Conservation (phyloP, 805 yeast species). For the Brettanomyces naardenensis region DNA sequence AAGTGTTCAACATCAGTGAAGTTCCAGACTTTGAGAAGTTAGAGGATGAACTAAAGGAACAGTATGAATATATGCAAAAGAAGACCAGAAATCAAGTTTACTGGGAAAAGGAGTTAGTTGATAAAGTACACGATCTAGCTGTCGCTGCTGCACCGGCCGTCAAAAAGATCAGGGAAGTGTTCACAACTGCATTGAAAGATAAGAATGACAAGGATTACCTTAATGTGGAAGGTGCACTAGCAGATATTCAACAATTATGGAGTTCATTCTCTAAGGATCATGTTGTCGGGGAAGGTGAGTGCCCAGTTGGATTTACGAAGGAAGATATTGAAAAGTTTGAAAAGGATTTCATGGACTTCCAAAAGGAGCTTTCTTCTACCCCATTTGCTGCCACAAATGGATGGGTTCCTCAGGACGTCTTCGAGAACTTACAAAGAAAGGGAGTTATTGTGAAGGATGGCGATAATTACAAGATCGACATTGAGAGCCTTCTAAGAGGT, state of each 20-base stretch:
- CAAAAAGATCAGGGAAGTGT: conserved; percentile 62
- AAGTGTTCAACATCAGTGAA: conserved; percentile 70
- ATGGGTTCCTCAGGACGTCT: conserved; percentile 94
- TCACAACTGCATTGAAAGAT: conserved; percentile 50
- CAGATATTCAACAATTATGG: conserved; percentile 66
- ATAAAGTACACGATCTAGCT: conserved; percentile 55
- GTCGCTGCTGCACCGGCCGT: conserved; percentile 78
- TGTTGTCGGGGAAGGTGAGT: conserved; percentile 38
- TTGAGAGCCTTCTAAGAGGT: not conserved
- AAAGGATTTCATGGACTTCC: conserved; percentile 54
- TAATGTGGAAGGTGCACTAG: conserved; percentile 56
- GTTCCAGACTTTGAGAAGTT: conserved; percentile 61
- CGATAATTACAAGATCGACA: conserved; percentile 18
- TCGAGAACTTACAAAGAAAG: conserved; percentile 56
- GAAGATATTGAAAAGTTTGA: conserved; percentile 53
- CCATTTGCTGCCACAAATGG: conserved; percentile 91
- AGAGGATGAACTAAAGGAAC: conserved; percentile 66
- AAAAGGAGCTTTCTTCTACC: conserved; percentile 53
- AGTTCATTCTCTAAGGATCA: conserved; percentile 51
- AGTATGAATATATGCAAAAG: conserved; percentile 78
- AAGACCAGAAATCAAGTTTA: conserved; percentile 86
- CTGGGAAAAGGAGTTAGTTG: conserved; percentile 76
- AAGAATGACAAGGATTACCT: conserved; percentile 53
- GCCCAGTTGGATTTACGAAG: conserved; percentile 57
- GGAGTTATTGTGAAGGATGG: conserved; percentile 56